Evolutionary conservation across 768 basidiomycete genomes (phyloP).

Genomic region (Russula sp.): DNA sequence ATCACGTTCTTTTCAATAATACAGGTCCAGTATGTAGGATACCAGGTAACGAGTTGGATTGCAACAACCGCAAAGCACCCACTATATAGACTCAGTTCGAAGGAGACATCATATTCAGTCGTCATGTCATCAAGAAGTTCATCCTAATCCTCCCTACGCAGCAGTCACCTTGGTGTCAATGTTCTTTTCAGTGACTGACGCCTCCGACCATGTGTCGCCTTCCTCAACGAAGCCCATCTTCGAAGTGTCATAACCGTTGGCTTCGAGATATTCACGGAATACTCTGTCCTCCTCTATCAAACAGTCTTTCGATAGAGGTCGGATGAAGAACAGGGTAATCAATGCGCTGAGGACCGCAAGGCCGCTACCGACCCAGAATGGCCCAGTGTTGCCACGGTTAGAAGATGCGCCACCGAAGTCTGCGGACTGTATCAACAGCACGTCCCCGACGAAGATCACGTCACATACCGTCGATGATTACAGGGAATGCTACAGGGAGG

Average conservation of each 20-base stretch:
- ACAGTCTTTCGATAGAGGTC: constrained; percentile 67
- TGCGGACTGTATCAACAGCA: constrained; percentile 25
- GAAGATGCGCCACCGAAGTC: constrained; percentile 55
- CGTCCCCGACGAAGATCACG: not conserved
- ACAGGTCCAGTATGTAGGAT: not conserved
- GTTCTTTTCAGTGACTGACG: constrained; percentile 23
- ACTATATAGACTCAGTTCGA: not conserved
- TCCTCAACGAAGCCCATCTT: constrained; percentile 54
- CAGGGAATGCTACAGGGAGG: constrained; percentile 48
- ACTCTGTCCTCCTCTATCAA: constrained; percentile 70
- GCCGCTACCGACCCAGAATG: constrained; percentile 84
- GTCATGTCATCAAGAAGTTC: not conserved
- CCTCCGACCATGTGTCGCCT: constrained; percentile 22
- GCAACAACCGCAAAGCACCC: not conserved
- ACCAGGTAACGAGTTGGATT: not conserved
- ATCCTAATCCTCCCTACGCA: not conserved
- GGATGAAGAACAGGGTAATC: constrained; percentile 66
- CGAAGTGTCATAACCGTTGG: constrained; percentile 71
- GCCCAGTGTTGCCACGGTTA: constrained; percentile 66
- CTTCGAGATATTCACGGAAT: constrained; percentile 81
- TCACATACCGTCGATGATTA: constrained; percentile 52
- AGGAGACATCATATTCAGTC: not conserved
- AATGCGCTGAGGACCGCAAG: constrained; percentile 75
- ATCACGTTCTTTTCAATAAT: not conserved
- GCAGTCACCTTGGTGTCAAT: not conserved